Conservation (phyloP, 139 green algal genomes). For the Closterium sp. region DNA sequence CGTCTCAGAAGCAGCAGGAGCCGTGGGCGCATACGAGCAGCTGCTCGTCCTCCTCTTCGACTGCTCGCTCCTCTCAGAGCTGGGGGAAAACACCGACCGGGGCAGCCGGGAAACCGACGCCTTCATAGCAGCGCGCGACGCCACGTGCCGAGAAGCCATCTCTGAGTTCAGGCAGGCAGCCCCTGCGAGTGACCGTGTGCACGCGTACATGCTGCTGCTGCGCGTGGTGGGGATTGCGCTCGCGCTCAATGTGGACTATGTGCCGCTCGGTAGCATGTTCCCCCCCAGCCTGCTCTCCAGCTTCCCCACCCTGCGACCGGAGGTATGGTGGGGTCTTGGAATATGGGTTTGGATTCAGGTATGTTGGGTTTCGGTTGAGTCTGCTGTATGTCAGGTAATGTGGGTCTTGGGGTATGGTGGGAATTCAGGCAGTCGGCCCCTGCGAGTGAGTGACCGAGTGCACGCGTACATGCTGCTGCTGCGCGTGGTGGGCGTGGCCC, state of each 20-base stretch:
- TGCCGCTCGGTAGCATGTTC: conserved; percentile 18
- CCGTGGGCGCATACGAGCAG: conserved; percentile 36
- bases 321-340: too few species aligned
- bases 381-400: too few species aligned
- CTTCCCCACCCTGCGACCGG: conserved; percentile 1
- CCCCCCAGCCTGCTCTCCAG: neutral
- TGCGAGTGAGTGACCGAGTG: neutral
- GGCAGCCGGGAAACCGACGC: neutral
- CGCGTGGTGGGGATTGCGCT: conserved; percentile 16
- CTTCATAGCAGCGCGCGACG: conserved; percentile 6
- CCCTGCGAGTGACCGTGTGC: conserved; percentile 1
- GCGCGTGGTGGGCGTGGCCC: conserved; percentile 6
- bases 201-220: conserved; percentile 42
- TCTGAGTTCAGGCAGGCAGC: neutral
- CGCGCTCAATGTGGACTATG: conserved; percentile 3
- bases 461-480: conserved; percentile 40
- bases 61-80: conserved; percentile 21
- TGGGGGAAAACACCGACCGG: neutral
- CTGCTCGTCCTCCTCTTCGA: conserved; percentile 39
- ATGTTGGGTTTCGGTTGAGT: too few species aligned
- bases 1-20: neutral
- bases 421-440: neutral
- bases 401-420: too few species aligned
- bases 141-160: conserved; percentile 31
- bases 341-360: too few species aligned